Percentiles rank a stretch among this genome's conserved stretches.
phyloP scores from a whole-genome alignment of 2,329 filamentous ascomycete genomes.

The Diaporthe humulicola region DNA sequence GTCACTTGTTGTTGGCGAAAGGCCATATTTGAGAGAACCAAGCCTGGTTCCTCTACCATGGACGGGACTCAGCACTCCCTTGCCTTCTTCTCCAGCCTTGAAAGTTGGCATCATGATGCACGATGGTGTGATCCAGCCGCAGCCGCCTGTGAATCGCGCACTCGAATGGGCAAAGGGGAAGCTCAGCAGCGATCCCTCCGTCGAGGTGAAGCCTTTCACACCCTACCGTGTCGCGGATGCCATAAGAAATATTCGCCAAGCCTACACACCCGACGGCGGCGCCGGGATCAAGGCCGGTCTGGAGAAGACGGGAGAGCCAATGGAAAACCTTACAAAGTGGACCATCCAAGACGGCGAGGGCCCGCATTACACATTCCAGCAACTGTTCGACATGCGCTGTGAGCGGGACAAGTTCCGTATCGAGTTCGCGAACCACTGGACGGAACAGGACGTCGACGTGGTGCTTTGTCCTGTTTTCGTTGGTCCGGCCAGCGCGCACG shows the following conservation, averaged over 20 bases:
- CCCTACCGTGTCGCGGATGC: slow-evolving; percentile 49
- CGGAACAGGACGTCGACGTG: slow-evolving; percentile 53
- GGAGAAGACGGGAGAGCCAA: slow-evolving; percentile 56
- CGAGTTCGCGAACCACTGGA: slow-evolving; percentile 52
- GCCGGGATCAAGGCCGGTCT: slow-evolving; percentile 49
- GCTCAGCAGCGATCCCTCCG: slow-evolving; percentile 37
- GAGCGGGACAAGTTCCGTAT: slow-evolving; percentile 49
- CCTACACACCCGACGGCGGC: slow-evolving; percentile 63
- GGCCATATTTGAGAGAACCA: slow-evolving; percentile 48
- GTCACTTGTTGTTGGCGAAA: slow-evolving; percentile 42
- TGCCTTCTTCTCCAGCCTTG: slow-evolving; percentile 41
- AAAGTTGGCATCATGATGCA: slow-evolving; percentile 59
- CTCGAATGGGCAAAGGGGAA: slow-evolving; percentile 50
- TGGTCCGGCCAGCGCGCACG: slow-evolving; percentile 53
- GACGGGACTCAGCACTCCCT: slow-evolving; percentile 46
- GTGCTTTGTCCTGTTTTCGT: slow-evolving; percentile 53
- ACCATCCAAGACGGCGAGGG: slow-evolving; percentile 49
- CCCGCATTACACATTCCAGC: slow-evolving; percentile 43
- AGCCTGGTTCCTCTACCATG: slow-evolving; percentile 48
- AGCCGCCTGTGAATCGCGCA: slow-evolving; percentile 53
- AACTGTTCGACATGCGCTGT: slow-evolving; percentile 46
- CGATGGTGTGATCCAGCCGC: slow-evolving; percentile 53
- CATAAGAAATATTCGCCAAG: slow-evolving; percentile 49
- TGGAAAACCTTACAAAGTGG: slow-evolving; percentile 59
- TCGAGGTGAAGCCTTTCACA: slow-evolving; percentile 53